A percentile compares a stretch with the other conserved stretches of the same genome.
Evolutionary conservation across 2,329 filamentous ascomycete genomes (phyloP).

Genomic region (Ampelomyces quisqualis): DNA sequence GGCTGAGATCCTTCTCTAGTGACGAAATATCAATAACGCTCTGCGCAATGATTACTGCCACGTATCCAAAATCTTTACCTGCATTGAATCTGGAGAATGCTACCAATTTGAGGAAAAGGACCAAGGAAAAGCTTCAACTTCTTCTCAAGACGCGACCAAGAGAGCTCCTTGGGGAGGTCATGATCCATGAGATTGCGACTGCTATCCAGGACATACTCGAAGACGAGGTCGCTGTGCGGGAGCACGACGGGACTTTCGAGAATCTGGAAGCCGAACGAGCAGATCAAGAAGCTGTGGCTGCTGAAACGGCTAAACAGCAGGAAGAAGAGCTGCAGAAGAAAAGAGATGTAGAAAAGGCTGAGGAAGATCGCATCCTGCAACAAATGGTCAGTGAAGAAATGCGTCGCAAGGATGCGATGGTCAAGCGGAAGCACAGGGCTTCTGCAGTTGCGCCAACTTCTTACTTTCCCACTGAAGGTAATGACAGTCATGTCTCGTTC

Average conservation of each 20-base stretch:
- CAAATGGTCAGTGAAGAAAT: constrained; percentile 73
- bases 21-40: constrained; percentile 70
- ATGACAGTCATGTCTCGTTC: constrained; percentile 55
- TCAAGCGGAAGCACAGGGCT: constrained; percentile 57
- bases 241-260: constrained; percentile 72
- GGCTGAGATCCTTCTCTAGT: constrained; percentile 71
- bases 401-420: constrained; percentile 62
- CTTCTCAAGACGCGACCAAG: constrained; percentile 70
- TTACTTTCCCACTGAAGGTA: constrained; percentile 44
- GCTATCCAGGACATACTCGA: constrained; percentile 72
- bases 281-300: constrained; percentile 72
- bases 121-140: constrained; percentile 68
- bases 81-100: constrained; percentile 68
- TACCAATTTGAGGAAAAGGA: constrained; percentile 66
- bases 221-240: constrained; percentile 77
- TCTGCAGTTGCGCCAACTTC: constrained; percentile 36
- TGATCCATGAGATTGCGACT: constrained; percentile 64
- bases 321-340: constrained; percentile 46
- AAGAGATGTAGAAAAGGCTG: constrained; percentile 53
- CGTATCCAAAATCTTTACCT: constrained; percentile 84
- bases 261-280: constrained; percentile 88
- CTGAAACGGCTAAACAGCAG: constrained; percentile 55
- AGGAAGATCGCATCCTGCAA: constrained; percentile 70
- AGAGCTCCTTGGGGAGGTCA: constrained; percentile 62
- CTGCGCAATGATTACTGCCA: constrained; percentile 80